A percentile compares a stretch with the other conserved stretches of the same genome.
Conservation (phyloP, 306 rosid species). For the Trifolium repens region DNA sequence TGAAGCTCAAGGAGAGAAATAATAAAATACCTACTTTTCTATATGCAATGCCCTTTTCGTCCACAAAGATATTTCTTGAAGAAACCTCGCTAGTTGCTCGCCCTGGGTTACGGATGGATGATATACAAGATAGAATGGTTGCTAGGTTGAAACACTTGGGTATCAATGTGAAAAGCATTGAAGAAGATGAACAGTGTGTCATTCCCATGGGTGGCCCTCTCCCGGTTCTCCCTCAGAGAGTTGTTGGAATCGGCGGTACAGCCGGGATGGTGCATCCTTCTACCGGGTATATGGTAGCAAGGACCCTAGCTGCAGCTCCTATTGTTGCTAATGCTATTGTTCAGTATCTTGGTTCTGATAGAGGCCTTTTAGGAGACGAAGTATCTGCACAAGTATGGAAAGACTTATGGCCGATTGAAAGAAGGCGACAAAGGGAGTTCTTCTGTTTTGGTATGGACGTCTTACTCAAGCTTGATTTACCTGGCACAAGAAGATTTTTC, state of each 20-base stretch:
- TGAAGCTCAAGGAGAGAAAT: constrained; percentile 73
- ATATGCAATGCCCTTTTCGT: constrained; percentile 98
- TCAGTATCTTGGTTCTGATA: constrained; percentile 66
- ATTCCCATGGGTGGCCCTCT: constrained; percentile 99
- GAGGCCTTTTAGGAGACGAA: constrained; percentile 59
- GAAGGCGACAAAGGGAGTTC: constrained; percentile 96
- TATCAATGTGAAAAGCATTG: constrained; percentile 86
- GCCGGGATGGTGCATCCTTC: constrained; percentile 99
- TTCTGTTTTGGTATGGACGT: constrained; percentile 99
- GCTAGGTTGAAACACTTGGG: constrained; percentile 88
- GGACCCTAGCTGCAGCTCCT: constrained; percentile 96
- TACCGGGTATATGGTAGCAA: constrained; percentile 98
- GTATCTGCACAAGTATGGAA: constrained; percentile 81
- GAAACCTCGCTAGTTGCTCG: constrained; percentile 96
- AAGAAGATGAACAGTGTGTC: constrained; percentile 94
- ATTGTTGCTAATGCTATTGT: constrained; percentile 86
- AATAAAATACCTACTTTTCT: constrained; percentile 82
- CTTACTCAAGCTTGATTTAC: constrained; percentile 90
- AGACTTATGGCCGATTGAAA: constrained; percentile 88
- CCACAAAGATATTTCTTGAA: constrained; percentile 85
- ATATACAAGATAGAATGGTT: constrained; percentile 92
- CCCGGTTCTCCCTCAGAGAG: constrained; percentile 93
- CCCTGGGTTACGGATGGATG: constrained; percentile 83
- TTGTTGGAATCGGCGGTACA: constrained; percentile 96
- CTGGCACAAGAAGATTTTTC: constrained; percentile 83